Conservation (phyloP, 495 filamentous ascomycete genomes). For the Immersiella caudata region DNA sequence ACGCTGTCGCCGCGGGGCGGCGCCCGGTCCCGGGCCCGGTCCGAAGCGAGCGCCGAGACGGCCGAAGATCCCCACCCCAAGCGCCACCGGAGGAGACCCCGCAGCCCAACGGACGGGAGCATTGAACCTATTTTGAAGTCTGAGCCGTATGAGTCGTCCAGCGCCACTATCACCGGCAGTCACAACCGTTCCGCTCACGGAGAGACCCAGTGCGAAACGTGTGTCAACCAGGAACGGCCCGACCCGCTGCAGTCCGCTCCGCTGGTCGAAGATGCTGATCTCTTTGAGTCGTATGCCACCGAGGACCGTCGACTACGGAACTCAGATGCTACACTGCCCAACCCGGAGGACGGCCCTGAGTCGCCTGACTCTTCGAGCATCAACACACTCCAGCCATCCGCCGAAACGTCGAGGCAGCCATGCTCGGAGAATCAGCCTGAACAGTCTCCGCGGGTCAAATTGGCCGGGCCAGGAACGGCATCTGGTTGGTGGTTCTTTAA, state of each 20-base stretch:
- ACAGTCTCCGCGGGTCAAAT: neutral
- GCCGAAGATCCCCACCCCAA: neutral
- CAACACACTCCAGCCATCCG: neutral
- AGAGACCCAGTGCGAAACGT: neutral
- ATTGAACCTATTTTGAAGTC: neutral
- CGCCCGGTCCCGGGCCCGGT: neutral
- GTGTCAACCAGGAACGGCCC: neutral
- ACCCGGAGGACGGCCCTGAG: too few relatives aligned
- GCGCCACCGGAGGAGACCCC: neutral
- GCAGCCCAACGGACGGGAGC: neutral
- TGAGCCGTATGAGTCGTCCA: neutral
- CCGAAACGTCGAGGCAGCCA: neutral
- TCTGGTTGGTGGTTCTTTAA: slow-evolving; percentile 29
- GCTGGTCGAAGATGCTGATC: neutral
- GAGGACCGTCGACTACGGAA: neutral
- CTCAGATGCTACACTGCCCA: neutral
- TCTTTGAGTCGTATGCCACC: neutral
- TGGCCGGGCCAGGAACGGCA: neutral
- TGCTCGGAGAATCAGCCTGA: neutral
- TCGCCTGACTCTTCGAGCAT: neutral
- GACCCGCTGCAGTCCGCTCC: neutral
- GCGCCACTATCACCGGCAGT: neutral
- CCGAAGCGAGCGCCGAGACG: neutral
- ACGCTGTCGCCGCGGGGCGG: neutral
- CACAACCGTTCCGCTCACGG: neutral